phyloP scores from a whole-genome alignment of 2,329 filamentous ascomycete genomes.

The Penicillium sp. region DNA sequence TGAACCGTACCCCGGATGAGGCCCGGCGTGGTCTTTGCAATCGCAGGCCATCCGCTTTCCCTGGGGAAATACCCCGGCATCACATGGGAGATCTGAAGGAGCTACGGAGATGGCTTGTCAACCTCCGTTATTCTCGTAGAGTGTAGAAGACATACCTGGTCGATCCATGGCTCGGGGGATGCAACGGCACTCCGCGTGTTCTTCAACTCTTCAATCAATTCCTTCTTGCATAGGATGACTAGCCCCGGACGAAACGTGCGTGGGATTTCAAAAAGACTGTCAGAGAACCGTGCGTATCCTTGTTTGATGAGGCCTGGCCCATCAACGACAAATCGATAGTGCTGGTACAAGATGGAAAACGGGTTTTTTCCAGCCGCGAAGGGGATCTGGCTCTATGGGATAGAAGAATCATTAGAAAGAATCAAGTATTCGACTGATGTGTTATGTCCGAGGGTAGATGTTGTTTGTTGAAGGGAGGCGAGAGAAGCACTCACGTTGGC shows the following conservation, averaged over 20 bases:
- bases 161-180: conserved; percentile 22
- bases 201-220: conserved; percentile 18
- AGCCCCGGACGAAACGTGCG: conserved; percentile 21
- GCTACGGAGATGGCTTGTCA: conserved; percentile 4
- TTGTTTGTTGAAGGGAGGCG: not conserved
- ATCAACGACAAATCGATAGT: conserved; percentile 18
- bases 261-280: conserved; percentile 19
- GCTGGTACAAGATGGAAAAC: conserved; percentile 14
- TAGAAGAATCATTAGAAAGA: not conserved
- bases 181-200: conserved; percentile 11
- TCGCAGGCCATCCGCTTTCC: conserved; percentile 19
- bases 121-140: too few relatives aligned
- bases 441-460: too few relatives aligned
- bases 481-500: conserved; percentile 13
- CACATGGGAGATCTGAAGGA: conserved; percentile 38
- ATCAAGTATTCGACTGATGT: not conserved
- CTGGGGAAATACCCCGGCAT: conserved; percentile 22
- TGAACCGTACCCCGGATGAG: conserved; percentile 18
- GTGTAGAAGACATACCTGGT: conserved; percentile 15
- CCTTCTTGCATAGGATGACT: conserved; percentile 16
- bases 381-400: conserved; percentile 7
- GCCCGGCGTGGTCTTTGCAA: conserved; percentile 21
- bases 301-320: conserved; percentile 15
- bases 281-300: conserved; percentile 13
- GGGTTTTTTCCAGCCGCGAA: conserved; percentile 7